These are phyloP conservation scores for Sporothrix phasma DNA, from an alignment of 2,329 filamentous ascomycete genomes.

Conservation along the genomic window DNA sequence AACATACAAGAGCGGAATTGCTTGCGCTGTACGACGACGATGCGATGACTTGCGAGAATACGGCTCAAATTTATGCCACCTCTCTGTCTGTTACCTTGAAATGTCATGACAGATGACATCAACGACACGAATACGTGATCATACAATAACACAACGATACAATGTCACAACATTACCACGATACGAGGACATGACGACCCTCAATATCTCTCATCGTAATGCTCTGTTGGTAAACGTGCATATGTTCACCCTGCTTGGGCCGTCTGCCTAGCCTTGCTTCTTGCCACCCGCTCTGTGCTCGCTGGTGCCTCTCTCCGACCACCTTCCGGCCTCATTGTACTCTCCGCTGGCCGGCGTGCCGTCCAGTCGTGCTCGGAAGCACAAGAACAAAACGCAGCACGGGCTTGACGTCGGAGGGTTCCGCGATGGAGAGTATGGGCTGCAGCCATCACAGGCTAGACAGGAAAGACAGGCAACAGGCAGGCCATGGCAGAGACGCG, in stretches of 20 bases:
- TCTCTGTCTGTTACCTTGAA: background rate
- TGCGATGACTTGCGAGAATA: no score
- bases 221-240: background rate
- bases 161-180: no score
- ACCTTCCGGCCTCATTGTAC: background rate
- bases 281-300: background rate
- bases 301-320: background rate
- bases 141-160: background rate
- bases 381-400: conserved; percentile 6
- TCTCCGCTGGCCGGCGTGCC: background rate
- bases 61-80: background rate
- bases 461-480: background rate
- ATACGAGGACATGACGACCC: no score
- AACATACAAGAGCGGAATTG: background rate
- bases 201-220: no score
- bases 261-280: background rate
- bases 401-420: background rate
- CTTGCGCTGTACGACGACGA: background rate
- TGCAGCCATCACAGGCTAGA: background rate
- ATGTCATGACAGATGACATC: background rate
- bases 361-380: conserved; percentile 3
- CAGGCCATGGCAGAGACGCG: background rate
- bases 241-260: background rate
- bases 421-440: no score
- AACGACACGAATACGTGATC: no score